Evolutionary conservation across 345 rosid species (phyloP), one percentile per base, ranked within the genome.

Genomic region (Anacardium occidentale): DNA sequence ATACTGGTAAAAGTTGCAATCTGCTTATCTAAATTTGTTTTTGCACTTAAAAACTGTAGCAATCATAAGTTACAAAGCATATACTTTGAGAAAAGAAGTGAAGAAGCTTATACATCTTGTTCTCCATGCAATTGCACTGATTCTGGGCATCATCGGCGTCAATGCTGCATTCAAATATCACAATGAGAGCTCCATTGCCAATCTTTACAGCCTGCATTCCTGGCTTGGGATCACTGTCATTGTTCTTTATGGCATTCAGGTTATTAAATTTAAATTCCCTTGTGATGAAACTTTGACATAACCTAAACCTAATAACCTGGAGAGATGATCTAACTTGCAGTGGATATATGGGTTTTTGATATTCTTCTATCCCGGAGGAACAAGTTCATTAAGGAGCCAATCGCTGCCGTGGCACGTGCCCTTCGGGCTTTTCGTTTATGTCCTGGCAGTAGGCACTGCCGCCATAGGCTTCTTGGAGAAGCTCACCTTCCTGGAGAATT

Each of bases 131-230:
- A 73, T 91, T 79, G 94, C 99, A n/a, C 75, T 96, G 18, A 71
- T 82, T 24, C 91, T 96, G 0, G 97, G 99, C 12, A 80, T 85
- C 18, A 72, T 89, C 44, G 99, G 98, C 9, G 82, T 93, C 55
- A 84, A 77, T 21, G 74, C 97, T 5, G 99, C 97, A 4, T 96
- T 96, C 88, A 96, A 89, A 80, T 86, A 72, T 77, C 99, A 96
- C 62, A 96, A 91, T 7, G 98, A 93, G 79, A 90, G 92, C 20
- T 34, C 79, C 21, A 91, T 93, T 62, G 85, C 78, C 73, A 93
- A 93, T 73, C 94, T 96, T 56, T 96, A 96, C 83, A 96, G 99
- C 74, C 76, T 96, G 64, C 98, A 96, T 70, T 93, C 99, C 48
- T 96, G 99, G 99, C 82, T 96, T 59, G 99, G 99, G 10, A 89